phyloP scores from a whole-genome alignment of 2,329 filamentous ascomycete genomes.

The Botryotinia globosa region DNA sequence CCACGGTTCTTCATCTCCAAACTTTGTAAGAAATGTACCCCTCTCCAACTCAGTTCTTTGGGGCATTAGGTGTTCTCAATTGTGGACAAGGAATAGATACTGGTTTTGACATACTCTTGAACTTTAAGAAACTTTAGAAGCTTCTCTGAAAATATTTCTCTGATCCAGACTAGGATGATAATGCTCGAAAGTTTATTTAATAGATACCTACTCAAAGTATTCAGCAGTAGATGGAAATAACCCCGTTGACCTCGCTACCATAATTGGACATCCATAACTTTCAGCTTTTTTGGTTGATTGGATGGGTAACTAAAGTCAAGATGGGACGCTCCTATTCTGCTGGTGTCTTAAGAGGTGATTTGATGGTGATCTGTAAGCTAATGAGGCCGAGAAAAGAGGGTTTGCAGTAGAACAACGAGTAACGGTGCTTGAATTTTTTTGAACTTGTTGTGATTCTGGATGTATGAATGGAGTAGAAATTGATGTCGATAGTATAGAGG shows the following conservation, averaged over 20 bases:
- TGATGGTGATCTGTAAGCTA: background rate
- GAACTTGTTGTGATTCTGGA: background rate
- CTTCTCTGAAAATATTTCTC: background rate
- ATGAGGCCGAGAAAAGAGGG: background rate
- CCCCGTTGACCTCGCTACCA: background rate
- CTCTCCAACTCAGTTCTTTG: background rate
- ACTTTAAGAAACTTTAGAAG: fast-evolving
- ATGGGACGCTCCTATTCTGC: fast-evolving
- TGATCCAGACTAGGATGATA: background rate
- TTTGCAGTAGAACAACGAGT: background rate
- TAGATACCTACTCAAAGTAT: background rate
- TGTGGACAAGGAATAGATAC: background rate
- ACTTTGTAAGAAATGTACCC: no score
- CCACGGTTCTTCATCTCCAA: no score
- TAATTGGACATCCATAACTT: background rate
- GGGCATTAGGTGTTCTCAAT: background rate
- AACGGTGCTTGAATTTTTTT: background rate
- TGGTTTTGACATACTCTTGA: background rate
- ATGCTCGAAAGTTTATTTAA: background rate
- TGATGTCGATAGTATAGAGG: background rate
- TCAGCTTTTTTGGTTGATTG: background rate
- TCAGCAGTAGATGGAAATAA: background rate
- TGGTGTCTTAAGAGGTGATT: background rate
- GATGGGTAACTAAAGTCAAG: background rate
- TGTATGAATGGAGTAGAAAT: background rate